Evolutionary conservation across 495 filamentous ascomycete genomes (phyloP).

Genomic region (Neurospora sp.): DNA sequence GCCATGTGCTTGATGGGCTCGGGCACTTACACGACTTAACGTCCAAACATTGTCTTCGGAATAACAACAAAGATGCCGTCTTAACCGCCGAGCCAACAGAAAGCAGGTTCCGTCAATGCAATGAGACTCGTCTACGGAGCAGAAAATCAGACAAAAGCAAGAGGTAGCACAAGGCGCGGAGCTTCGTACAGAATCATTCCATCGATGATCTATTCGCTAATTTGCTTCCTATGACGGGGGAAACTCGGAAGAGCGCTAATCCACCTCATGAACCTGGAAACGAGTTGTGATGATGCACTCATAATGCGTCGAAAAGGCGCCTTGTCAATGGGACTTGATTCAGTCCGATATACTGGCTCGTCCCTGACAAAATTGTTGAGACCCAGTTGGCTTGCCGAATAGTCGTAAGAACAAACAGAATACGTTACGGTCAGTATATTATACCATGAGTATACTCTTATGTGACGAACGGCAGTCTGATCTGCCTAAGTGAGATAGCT

Average conservation of each 20-base stretch:
- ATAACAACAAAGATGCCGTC: not conserved
- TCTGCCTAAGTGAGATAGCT: too few species aligned
- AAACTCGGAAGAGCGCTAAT: not conserved
- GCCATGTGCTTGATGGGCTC: not conserved
- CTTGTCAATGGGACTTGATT: not conserved
- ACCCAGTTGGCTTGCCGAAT: too few species aligned
- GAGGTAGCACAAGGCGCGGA: not conserved
- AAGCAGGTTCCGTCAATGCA: not conserved
- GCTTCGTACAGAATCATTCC: not conserved
- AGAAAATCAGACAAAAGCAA: not conserved
- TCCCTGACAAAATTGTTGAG: too few species aligned
- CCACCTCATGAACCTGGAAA: not conserved
- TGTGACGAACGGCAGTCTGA: too few species aligned
- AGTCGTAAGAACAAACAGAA: too few species aligned
- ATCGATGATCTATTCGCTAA: not conserved
- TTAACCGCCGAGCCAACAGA: not conserved
- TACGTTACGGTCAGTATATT: too few species aligned
- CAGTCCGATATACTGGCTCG: not conserved
- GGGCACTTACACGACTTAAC: not conserved
- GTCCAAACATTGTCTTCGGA: not conserved
- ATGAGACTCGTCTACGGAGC: not conserved
- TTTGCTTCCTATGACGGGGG: not conserved
- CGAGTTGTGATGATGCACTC: not conserved
- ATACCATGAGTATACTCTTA: too few species aligned
- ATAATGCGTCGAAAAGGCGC: not conserved